Base-by-base conservation (phyloP, 2,329 filamentous ascomycete species). In the Cadophora malorum region DNA sequence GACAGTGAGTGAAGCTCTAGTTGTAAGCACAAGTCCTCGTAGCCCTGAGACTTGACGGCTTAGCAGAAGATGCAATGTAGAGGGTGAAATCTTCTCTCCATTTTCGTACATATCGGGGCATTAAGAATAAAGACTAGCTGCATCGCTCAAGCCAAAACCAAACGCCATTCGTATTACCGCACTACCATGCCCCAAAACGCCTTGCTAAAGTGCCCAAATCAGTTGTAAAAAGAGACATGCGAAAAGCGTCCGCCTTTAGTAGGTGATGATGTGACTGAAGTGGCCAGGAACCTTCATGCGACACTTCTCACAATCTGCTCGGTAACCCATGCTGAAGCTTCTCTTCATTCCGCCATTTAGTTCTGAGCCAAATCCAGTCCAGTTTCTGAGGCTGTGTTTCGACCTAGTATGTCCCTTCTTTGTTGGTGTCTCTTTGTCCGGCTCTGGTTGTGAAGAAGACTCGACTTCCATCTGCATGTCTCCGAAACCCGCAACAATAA, bases 271-370 rank as follows among this genome's bases (percentile, higher is more conserved):
- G 79, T 94, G 91, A 75, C 91, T 93, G 76, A 93, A 94, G 77
- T 94, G 91, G 0, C 91, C 91, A 0, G 91, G 91, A 8, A 93
- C 90, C 76, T 89, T 91, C 76, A 86, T 83, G 55, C 85, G 85
- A 79, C 91, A 94, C 79, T 93, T 93, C 69, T 93, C 91, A 77
- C 91, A 94, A 78, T 93, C 91, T 14, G 89, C 85, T 70, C 91
- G 83, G 80, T 90, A 94, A 62, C 91, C 91, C 87, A 94, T 93
- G 74, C 90, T 91, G 78, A 94, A 90, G 69, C 85, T 88, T 77
- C 86, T 87, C 79, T 90, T 91, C 85, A 88, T 88, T 71, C 86
- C 86, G 12, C 66, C 65, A 59, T 60, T 69, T 23, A 70, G 60
- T 28, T 73, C 72, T 23, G 67, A 70, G n/a, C 71, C 72, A 58